phyloP scores from a whole-genome alignment of 108 stramenopile species.

The Skeletonema marinoi region DNA sequence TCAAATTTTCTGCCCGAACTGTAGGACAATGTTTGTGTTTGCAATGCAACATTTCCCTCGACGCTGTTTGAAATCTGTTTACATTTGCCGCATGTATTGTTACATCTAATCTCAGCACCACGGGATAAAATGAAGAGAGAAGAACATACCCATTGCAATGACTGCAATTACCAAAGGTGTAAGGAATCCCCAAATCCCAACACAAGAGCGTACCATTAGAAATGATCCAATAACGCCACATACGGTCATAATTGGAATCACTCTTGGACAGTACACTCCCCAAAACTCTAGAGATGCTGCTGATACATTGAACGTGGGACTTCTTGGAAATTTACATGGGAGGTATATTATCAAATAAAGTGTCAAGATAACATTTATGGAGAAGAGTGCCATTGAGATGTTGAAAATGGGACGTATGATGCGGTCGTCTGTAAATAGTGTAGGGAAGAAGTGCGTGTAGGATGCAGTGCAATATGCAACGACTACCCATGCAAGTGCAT shows the following conservation, averaged over 20 bases:
- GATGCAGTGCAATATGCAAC: conserved; percentile 52
- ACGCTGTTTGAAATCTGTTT: no score
- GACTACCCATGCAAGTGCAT: conserved; percentile 72
- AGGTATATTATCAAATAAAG: conserved; percentile 70
- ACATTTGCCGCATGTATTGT: no score
- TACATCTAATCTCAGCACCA: conserved; percentile 24
- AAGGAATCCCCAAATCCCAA: conserved; percentile 90
- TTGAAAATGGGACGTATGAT: conserved; percentile 55
- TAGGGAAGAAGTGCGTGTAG: conserved; percentile 53
- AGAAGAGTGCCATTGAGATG: conserved; percentile 38
- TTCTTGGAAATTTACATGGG: conserved; percentile 40
- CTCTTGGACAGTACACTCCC: conserved; percentile 91
- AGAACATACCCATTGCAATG: conserved; percentile 77
- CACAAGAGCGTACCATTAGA: conserved; percentile 73
- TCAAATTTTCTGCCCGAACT: no score
- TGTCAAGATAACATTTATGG: conserved; percentile 41
- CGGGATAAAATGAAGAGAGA: conserved; percentile 88
- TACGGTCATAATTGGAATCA: conserved; percentile 77
- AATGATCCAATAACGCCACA: conserved; percentile 63
- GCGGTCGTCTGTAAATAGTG: conserved; percentile 49
- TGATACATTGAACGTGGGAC: conserved; percentile 32
- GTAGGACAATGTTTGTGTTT: no score
- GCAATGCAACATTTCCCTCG: no score
- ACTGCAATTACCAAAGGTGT: conserved; percentile 81
- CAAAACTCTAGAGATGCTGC: conserved; percentile 67